These are phyloP conservation scores for Trichoderma semiorbis DNA, from an alignment of 2,329 filamentous ascomycete species.

Conservation along the genomic window DNA sequence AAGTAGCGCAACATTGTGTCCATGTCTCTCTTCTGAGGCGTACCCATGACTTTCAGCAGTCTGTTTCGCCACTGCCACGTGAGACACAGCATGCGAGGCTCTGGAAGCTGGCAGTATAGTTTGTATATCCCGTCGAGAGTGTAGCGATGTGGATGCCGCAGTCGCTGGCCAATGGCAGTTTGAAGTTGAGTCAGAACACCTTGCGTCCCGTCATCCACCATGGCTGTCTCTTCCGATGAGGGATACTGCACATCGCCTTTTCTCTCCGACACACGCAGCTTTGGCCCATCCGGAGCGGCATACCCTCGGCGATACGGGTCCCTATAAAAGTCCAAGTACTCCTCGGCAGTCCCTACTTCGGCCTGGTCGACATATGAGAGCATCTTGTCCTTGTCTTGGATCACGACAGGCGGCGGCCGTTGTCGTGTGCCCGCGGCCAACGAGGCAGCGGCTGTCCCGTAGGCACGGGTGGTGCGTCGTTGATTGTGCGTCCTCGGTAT, in stretches of 20 bases:
- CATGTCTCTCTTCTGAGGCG: slow-evolving; percentile 53
- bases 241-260: slow-evolving; percentile 48
- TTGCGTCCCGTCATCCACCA: slow-evolving; percentile 34
- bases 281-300: slow-evolving; percentile 48
- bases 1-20: slow-evolving; percentile 78
- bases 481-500: slow-evolving; percentile 2
- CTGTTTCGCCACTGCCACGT: slow-evolving; percentile 53
- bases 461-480: slow-evolving; percentile 21
- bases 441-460: slow-evolving; percentile 28
- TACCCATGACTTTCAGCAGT: slow-evolving; percentile 66
- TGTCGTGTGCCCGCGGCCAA: slow-evolving; percentile 20
- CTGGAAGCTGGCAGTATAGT: slow-evolving; percentile 48
- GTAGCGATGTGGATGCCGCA: slow-evolving; percentile 40
- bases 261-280: slow-evolving; percentile 48
- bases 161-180: slow-evolving; percentile 38
- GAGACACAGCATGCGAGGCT: slow-evolving; percentile 51
- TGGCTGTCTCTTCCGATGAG: slow-evolving; percentile 38
- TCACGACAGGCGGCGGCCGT: slow-evolving; percentile 17
- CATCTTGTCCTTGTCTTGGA: slow-evolving; percentile 42
- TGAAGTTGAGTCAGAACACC: slow-evolving; percentile 39
- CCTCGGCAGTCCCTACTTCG: slow-evolving; percentile 46
- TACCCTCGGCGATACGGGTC: slow-evolving; percentile 55
- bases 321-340: slow-evolving; percentile 49
- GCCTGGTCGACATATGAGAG: slow-evolving; percentile 52
- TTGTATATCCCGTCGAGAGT: slow-evolving; percentile 46